Conservation (phyloP, 768 basidiomycete species). For the Mycena latifolia region DNA sequence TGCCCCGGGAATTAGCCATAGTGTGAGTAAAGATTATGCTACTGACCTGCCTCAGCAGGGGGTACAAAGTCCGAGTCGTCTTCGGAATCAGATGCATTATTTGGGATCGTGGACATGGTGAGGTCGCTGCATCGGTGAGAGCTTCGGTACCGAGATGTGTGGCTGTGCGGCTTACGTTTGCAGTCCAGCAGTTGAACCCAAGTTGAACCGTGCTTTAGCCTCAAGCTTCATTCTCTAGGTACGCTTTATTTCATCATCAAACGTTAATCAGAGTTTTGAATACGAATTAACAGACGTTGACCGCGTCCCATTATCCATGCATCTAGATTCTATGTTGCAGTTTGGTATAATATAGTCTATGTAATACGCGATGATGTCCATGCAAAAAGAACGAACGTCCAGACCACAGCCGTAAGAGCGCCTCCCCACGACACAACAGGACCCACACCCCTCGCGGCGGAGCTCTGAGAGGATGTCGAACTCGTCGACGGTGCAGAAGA, state of each 20-base stretch:
- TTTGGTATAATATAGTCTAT: background rate
- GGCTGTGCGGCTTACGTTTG: background rate
- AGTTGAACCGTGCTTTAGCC: too few species aligned
- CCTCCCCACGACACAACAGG: background rate
- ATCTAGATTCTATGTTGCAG: too few species aligned
- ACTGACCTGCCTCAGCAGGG: constrained; percentile 54
- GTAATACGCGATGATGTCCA: background rate
- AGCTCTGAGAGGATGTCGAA: background rate
- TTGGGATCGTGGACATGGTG: constrained; percentile 27
- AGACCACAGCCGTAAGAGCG: background rate
- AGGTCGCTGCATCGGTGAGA: background rate
- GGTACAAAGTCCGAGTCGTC: constrained; percentile 82
- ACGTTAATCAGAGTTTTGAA: too few species aligned
- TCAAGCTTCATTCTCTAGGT: too few species aligned
- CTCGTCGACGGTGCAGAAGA: background rate
- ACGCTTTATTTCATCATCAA: too few species aligned
- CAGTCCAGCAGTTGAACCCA: too few species aligned
- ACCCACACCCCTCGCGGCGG: background rate
- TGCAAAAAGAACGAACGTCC: background rate
- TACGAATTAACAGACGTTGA: too few species aligned
- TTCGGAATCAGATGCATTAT: constrained; percentile 65
- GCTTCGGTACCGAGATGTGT: background rate
- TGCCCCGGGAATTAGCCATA: background rate
- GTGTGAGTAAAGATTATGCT: background rate
- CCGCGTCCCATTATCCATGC: too few species aligned